Conservation (phyloP, 441 rosid species). For the Melastoma candidum region DNA sequence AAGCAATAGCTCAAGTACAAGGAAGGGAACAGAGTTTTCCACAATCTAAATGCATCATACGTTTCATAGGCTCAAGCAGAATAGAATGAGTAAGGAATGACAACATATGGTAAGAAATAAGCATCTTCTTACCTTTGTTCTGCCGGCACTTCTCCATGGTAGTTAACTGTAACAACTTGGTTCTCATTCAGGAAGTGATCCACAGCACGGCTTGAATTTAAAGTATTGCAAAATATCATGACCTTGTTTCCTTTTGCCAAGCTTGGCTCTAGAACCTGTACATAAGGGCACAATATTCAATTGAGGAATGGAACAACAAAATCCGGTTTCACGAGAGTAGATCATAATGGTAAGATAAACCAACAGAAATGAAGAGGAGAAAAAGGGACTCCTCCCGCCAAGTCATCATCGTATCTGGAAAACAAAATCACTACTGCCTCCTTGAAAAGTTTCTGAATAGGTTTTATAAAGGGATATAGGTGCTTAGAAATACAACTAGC, state of each 20-base stretch:
- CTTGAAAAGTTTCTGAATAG: too few species aligned
- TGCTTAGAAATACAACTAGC: too few species aligned
- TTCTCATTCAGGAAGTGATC: conserved; percentile 82
- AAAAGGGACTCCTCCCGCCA: too few species aligned
- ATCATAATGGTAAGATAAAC: too few species aligned
- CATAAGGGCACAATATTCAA: neutral
- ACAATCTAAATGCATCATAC: too few species aligned
- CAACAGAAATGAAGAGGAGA: too few species aligned
- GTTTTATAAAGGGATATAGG: too few species aligned
- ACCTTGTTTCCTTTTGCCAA: conserved; percentile 87
- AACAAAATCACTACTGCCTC: too few species aligned
- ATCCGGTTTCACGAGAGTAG: too few species aligned
- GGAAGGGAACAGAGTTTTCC: neutral
- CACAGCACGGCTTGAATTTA: conserved; percentile 86
- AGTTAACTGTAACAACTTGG: conserved; percentile 77
- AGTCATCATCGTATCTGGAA: too few species aligned
- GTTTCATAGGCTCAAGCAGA: too few species aligned
- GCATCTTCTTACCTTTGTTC: conserved; percentile 54
- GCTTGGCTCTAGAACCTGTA: conserved; percentile 93
- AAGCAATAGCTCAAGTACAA: neutral
- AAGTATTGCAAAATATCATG: conserved; percentile 89
- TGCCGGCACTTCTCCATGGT: conserved; percentile 96
- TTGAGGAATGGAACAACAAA: too few species aligned
- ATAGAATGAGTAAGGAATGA: neutral
- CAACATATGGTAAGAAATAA: neutral